A percentile compares a stretch with the other conserved stretches of the same genome.
phyloP scores from a whole-genome alignment of 345 rosid genomes.

The Ceriops tagal region DNA sequence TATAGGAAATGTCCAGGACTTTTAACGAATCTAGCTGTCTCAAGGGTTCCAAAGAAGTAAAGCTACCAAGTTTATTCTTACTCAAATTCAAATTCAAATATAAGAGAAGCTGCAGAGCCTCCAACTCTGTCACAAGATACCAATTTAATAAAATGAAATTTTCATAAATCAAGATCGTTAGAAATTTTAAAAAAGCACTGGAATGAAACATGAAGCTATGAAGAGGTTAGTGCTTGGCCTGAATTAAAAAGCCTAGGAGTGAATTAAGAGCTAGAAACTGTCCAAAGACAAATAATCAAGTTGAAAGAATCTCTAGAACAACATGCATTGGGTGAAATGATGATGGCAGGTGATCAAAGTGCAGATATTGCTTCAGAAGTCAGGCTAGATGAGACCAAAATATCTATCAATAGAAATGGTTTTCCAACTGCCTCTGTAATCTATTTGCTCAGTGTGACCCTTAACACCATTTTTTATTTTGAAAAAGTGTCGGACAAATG shows the following conservation, averaged over 20 bases:
- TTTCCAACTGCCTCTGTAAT: too few species aligned
- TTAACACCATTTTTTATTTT: too few species aligned
- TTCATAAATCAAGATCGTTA: not conserved
- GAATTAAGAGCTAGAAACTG: not conserved
- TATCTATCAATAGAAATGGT: too few species aligned
- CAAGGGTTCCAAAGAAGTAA: conserved; percentile 68
- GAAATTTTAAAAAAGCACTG: too few species aligned
- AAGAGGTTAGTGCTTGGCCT: not conserved
- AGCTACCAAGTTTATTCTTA: conserved; percentile 61
- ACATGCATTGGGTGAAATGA: too few species aligned
- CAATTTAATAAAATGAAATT: not conserved
- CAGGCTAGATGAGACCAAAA: too few species aligned
- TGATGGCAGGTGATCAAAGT: too few species aligned
- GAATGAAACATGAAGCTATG: not conserved
- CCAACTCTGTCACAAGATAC: conserved; percentile 48
- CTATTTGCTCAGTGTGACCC: too few species aligned
- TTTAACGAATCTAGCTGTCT: conserved; percentile 57
- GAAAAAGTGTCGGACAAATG: too few species aligned
- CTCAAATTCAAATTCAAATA: conserved; percentile 69
- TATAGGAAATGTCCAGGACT: conserved; percentile 72
- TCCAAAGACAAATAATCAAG: too few species aligned
- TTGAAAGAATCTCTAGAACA: too few species aligned
- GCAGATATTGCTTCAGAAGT: too few species aligned
- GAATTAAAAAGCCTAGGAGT: not conserved
- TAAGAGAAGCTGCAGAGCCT: conserved; percentile 75